Percentiles rank a stretch among this genome's conserved stretches.
Evolutionary conservation across 768 basidiomycete species (phyloP).

Genomic region (Xerocomellus intermedius): DNA sequence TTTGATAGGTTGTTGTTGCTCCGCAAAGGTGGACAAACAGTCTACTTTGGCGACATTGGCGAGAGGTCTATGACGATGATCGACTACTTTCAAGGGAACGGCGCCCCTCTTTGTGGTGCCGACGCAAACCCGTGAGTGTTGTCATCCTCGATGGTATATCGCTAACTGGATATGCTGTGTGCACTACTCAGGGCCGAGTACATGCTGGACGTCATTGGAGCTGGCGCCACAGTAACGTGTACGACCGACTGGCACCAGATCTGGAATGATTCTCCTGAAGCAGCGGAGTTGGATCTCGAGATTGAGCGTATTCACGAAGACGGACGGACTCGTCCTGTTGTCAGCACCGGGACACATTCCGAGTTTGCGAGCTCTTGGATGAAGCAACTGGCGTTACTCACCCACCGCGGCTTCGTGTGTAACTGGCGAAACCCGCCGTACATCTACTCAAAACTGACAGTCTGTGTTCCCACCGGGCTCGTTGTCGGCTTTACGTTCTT

Average conservation of each 20-base stretch:
- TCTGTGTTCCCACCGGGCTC: conserved; percentile 34
- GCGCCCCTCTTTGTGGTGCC: conserved; percentile 15
- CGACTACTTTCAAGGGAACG: conserved; percentile 25
- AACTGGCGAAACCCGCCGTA: conserved; percentile 44
- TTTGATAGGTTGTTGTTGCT: conserved; percentile 53
- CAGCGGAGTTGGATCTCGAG: conserved; percentile 36
- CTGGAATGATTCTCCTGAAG: conserved; percentile 48
- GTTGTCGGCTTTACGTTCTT: conserved; percentile 46
- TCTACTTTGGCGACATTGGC: conserved; percentile 58
- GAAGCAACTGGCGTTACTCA: conserved; percentile 34
- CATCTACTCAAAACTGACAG: conserved; percentile 37
- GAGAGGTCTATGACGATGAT: conserved; percentile 22
- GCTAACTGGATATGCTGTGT: neutral
- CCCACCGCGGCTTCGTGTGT: conserved; percentile 30
- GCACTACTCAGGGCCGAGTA: conserved; percentile 39
- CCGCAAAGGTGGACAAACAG: conserved; percentile 55
- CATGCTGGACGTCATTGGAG: conserved; percentile 54
- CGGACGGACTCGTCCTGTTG: conserved; percentile 26
- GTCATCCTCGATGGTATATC: too few relatives aligned
- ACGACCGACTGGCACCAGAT: conserved; percentile 47
- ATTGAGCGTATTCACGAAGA: conserved; percentile 44
- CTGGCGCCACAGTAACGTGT: conserved; percentile 48
- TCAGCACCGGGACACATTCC: conserved; percentile 19
- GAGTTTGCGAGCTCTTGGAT: conserved; percentile 41
- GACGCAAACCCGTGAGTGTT: conserved; percentile 25